These are phyloP conservation scores for Coffea canephora DNA, from an alignment of 257 asterid species.

Conservation along the genomic window DNA sequence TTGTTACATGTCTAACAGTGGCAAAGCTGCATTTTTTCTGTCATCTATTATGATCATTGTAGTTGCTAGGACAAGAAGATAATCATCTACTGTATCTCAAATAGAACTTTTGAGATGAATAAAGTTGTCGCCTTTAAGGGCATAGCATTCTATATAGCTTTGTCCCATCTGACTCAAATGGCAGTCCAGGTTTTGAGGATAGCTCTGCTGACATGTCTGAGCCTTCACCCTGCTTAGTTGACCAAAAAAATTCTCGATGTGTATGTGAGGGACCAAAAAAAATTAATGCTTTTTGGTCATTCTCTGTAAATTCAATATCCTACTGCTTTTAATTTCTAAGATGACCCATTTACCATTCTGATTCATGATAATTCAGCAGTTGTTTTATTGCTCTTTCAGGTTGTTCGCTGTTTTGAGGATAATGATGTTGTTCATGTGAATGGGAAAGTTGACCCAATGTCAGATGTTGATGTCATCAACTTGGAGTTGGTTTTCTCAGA, in stretches of 20 bases:
- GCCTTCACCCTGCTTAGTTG: too few species aligned
- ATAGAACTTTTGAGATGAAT: not conserved
- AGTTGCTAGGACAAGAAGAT: not conserved
- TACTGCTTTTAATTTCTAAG: not conserved
- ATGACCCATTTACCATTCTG: not conserved
- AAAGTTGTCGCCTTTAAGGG: not conserved
- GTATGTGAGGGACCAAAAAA: too few species aligned
- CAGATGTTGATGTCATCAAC: conserved; percentile 90
- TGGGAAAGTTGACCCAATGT: conserved; percentile 89
- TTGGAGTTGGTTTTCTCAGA: conserved; percentile 91
- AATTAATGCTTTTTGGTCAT: too few species aligned
- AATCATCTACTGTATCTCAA: not conserved
- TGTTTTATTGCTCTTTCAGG: conserved; percentile 41
- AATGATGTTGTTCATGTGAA: conserved; percentile 93
- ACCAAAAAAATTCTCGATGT: too few species aligned
- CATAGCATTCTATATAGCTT: not conserved
- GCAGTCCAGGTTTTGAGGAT: not conserved
- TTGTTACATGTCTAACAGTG: not conserved
- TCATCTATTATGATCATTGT: too few species aligned
- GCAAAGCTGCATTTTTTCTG: not conserved
- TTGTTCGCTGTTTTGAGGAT: conserved; percentile 96
- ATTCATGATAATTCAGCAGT: not conserved
- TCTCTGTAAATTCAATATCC: not conserved
- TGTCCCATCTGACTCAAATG: not conserved
- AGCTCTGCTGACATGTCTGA: too few species aligned